These are phyloP conservation scores for Yamadazyma insecticola DNA, from an alignment of 805 yeast species.

Conservation along the genomic window DNA sequence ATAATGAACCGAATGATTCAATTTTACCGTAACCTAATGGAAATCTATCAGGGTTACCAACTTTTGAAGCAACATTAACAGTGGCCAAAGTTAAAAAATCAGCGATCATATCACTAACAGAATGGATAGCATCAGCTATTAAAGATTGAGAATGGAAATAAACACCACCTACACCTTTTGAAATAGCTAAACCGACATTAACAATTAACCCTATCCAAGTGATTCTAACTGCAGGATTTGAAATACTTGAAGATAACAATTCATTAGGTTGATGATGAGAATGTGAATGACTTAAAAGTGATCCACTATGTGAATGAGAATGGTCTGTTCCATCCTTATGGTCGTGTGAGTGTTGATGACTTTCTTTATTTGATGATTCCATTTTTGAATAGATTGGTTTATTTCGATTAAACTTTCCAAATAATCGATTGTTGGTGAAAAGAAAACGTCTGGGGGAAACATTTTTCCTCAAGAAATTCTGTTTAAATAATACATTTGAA, in stretches of 20 bases:
- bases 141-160: constrained; percentile 93
- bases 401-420: too few species aligned
- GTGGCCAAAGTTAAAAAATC: constrained; percentile 88
- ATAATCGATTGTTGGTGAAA: too few species aligned
- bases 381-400: too few species aligned
- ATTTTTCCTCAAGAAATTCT: too few species aligned
- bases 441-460: too few species aligned
- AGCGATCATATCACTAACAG: constrained; percentile 83
- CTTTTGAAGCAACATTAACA: constrained; percentile 65
- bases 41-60: constrained; percentile 53
- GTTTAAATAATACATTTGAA: too few species aligned
- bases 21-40: constrained; percentile 92
- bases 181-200: constrained; percentile 79
- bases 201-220: constrained; percentile 88
- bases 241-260: constrained; percentile 27
- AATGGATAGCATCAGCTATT: constrained; percentile 92
- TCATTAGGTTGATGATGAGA: constrained; percentile 46
- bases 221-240: constrained; percentile 84
- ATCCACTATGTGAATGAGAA: constrained; percentile 10
- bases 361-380: constrained; percentile 2
- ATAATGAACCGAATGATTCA: constrained; percentile 86
- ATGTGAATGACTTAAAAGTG: constrained; percentile 31
- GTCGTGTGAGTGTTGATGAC: constrained; percentile 7
- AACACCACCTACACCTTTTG: constrained; percentile 86
- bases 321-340: constrained; percentile 7